Evolutionary conservation across 352 stramenopile genomes (phyloP).

Genomic region (Phytophthora sojae): DNA sequence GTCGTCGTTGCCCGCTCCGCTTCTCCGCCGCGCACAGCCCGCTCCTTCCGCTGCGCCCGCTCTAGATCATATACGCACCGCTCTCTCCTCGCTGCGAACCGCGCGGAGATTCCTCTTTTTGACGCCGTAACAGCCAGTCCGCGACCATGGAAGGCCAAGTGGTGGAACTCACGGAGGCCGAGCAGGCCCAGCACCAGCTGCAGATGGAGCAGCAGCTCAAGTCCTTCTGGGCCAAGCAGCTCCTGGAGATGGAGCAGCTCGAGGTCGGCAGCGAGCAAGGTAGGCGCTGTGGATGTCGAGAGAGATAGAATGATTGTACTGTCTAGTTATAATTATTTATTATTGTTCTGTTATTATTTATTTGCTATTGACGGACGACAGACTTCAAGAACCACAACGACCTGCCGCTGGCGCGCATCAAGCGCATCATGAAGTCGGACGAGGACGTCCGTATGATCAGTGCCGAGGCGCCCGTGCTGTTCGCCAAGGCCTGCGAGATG

Average conservation of each 20-base stretch:
- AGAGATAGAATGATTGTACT: neutral
- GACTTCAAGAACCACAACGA: slow-evolving; percentile 99
- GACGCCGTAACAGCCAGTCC: neutral
- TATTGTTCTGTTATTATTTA: neutral
- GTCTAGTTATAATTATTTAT: neutral
- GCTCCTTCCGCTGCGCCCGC: neutral
- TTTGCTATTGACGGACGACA: slow-evolving; percentile 22
- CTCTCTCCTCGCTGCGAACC: slow-evolving; percentile 1
- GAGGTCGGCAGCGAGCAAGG: slow-evolving; percentile 95
- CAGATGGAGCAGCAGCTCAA: slow-evolving; percentile 92
- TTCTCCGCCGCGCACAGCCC: neutral
- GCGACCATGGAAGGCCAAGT: slow-evolving; percentile 83
- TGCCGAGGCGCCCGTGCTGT: slow-evolving; percentile 97
- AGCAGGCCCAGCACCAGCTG: slow-evolving; percentile 86
- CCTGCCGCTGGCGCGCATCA: slow-evolving; percentile 98
- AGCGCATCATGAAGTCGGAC: slow-evolving; percentile 99
- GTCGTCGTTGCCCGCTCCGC: slow-evolving; percentile 3
- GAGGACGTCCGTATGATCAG: slow-evolving; percentile 99
- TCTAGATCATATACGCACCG: neutral
- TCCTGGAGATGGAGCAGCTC: slow-evolving; percentile 92
- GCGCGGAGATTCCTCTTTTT: slow-evolving; percentile 8
- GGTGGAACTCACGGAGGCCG: slow-evolving; percentile 86
- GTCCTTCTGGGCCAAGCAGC: slow-evolving; percentile 94
- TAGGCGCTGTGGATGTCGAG: slow-evolving; percentile 54
- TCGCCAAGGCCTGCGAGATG: slow-evolving; percentile 99